Conservation (phyloP, 306 rosid genomes). For the Fagus sylvatica region DNA sequence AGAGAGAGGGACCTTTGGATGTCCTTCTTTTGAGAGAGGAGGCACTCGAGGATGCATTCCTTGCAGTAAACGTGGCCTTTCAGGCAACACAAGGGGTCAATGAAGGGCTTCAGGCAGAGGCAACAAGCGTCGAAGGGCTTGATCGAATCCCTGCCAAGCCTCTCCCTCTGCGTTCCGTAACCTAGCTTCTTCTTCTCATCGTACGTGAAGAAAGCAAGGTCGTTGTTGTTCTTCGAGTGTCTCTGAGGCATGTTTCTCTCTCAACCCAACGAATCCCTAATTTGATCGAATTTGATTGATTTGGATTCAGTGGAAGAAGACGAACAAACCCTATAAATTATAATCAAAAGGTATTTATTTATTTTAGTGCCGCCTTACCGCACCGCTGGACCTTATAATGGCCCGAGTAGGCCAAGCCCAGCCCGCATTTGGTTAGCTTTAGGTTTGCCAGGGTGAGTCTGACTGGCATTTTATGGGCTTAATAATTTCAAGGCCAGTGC, state of each 20-base stretch:
- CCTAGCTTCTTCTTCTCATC: slow-evolving; percentile 95
- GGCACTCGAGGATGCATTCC: slow-evolving; percentile 86
- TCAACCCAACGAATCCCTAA: background rate
- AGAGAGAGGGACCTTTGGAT: slow-evolving; percentile 62
- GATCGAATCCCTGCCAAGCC: slow-evolving; percentile 86
- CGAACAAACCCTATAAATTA: background rate
- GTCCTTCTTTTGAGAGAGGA: slow-evolving; percentile 91
- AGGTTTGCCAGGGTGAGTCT: background rate
- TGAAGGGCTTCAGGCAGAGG: slow-evolving; percentile 91
- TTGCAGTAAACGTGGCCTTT: slow-evolving; percentile 92
- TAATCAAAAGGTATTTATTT: too few species aligned
- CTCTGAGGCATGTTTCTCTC: slow-evolving; percentile 77
- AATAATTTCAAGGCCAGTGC: background rate
- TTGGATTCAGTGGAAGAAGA: background rate
- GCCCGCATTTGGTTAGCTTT: background rate
- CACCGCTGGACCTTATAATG: background rate
- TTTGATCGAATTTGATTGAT: background rate
- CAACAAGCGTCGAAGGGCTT: slow-evolving; percentile 94
- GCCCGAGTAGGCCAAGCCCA: background rate
- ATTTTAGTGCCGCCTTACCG: too few species aligned
- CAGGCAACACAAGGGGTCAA: slow-evolving; percentile 81
- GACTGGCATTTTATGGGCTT: background rate
- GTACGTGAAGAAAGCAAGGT: slow-evolving; percentile 97
- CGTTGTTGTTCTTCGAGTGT: slow-evolving; percentile 98
- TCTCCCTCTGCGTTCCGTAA: slow-evolving; percentile 94